These are phyloP conservation scores for Phytophthora tubulina DNA, from an alignment of 352 stramenopile species.

Conservation along the genomic window DNA sequence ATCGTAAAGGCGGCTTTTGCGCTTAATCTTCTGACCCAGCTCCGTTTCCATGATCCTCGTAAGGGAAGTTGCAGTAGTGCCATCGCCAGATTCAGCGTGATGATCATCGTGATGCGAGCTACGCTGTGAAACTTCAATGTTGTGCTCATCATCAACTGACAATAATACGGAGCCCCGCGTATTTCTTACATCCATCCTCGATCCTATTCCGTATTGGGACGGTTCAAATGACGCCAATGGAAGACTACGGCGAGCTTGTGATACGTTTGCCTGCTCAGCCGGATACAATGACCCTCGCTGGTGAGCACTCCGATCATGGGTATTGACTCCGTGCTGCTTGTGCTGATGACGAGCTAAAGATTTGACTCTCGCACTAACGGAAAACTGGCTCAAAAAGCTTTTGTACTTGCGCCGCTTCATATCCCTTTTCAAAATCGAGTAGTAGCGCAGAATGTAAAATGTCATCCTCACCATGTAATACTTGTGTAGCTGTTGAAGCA, in stretches of 20 bases:
- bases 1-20: slow-evolving; percentile 69
- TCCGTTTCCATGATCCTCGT: slow-evolving; percentile 73
- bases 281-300: slow-evolving; percentile 17
- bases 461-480: slow-evolving; percentile 67
- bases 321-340: slow-evolving; percentile 8
- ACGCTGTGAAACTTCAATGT: background rate
- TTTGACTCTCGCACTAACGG: slow-evolving; percentile 31
- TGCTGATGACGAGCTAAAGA: slow-evolving; percentile 18
- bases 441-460: slow-evolving; percentile 70
- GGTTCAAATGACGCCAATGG: slow-evolving; percentile 12
- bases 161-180: slow-evolving; percentile 10
- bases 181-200: slow-evolving; percentile 6
- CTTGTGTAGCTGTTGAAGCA: slow-evolving; percentile 66
- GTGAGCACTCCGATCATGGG: slow-evolving; percentile 13
- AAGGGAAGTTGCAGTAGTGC: slow-evolving; percentile 25
- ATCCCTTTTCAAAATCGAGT: slow-evolving; percentile 64
- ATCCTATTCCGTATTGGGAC: slow-evolving; percentile 13
- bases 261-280: background rate
- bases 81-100: slow-evolving; percentile 22
- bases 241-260: slow-evolving; percentile 23
- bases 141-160: slow-evolving; percentile 13
- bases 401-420: slow-evolving; percentile 51
- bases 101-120: slow-evolving; percentile 7
- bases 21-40: slow-evolving; percentile 61
- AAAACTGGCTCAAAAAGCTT: slow-evolving; percentile 43